Evolutionary conservation across 192 early-diverging fungal genomes (phyloP), one percentile per base, ranked within the genome.

Genomic region (Fimicolochytrium jonesii): DNA sequence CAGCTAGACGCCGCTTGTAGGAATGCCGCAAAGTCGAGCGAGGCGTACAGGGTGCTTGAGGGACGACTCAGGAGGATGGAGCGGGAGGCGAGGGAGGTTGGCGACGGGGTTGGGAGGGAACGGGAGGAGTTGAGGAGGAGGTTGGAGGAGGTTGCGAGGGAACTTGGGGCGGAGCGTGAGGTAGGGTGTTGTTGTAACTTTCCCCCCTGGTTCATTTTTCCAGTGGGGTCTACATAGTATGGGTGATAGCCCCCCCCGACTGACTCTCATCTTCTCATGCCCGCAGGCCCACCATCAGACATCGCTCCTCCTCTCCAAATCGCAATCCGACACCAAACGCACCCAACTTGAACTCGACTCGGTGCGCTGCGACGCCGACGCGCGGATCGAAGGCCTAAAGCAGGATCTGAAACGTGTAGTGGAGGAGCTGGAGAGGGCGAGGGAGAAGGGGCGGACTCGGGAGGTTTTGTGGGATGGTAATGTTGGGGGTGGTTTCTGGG

Each of bases 361-460:
- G 2, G 37, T 48, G 9, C 33, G 51, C 11, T 57, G 65, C 26
- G 74, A 79, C 23, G 48, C 69, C 3, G 72, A 75, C 20, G 26
- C 79, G 18, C 49, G 73, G 41, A 49, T 66, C 5, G 67, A 77
- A 31, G 60, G 76, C n/a, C 39, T 74, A 29, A 69, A 61, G 26
- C 68, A 71, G 20, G 80, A 82, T 59, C 77, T 77, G 41, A 13
- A 32, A 7, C 48, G 71, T 15, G 59, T 82, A 7, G 15, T 77
- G 31, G 77, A 79, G 20, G 77, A 82, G 18, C 37, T 79, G 22
- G 68, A 72, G 17, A 72, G 73, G 52, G 48, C 22, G 6, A 71
- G 70, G 47, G 74, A 77, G 41, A 64, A 64, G 22, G 68, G 73
- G 42, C 55, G 61, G 54, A 39, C 56, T 9, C 7, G 67, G 22